These are phyloP conservation scores for Closterium sp. DNA, from an alignment of 139 green algal genomes.

Conservation along the genomic window DNA sequence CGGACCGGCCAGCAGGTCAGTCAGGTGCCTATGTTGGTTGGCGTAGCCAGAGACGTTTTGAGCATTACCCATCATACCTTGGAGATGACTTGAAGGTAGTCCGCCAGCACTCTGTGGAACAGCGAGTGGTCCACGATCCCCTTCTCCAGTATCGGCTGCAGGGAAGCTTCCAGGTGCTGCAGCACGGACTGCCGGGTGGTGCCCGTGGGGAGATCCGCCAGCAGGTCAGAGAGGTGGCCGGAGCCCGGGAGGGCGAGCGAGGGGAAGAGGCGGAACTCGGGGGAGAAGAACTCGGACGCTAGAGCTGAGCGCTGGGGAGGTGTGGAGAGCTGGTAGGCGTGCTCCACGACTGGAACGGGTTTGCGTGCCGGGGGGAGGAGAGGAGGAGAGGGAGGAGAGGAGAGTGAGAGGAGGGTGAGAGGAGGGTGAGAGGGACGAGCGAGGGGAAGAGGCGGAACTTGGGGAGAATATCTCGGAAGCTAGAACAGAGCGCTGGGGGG, in stretches of 20 bases:
- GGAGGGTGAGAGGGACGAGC: not conserved
- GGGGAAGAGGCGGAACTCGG: conserved; percentile 55
- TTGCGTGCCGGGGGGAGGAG: no score
- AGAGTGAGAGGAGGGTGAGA: no score
- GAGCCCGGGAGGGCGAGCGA: no score
- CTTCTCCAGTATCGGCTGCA: conserved; percentile 43
- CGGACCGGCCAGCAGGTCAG: no score
- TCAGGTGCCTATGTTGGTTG: no score
- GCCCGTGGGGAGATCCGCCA: not conserved
- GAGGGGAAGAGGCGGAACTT: not conserved
- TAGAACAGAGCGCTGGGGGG: not conserved
- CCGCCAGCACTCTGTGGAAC: conserved; percentile 48
- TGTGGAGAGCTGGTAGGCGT: conserved; percentile 32
- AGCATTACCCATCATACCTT: not conserved
- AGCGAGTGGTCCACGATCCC: conserved; percentile 57
- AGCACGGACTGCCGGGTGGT: not conserved
- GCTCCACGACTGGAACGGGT: conserved; percentile 41
- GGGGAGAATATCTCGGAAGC: not conserved
- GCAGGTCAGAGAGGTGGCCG: no score
- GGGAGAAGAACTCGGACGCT: conserved; percentile 52
- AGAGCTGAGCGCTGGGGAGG: conserved; percentile 1
- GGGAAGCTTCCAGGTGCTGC: not conserved
- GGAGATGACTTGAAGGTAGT: conserved; percentile 41
- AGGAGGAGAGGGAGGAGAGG: no score
- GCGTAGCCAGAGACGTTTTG: no score